Evolutionary conservation across 1,139 yeast genomes (phyloP), one percentile per base, ranked within the genome.

Genomic region (Debaryomyces psychrophilus): DNA sequence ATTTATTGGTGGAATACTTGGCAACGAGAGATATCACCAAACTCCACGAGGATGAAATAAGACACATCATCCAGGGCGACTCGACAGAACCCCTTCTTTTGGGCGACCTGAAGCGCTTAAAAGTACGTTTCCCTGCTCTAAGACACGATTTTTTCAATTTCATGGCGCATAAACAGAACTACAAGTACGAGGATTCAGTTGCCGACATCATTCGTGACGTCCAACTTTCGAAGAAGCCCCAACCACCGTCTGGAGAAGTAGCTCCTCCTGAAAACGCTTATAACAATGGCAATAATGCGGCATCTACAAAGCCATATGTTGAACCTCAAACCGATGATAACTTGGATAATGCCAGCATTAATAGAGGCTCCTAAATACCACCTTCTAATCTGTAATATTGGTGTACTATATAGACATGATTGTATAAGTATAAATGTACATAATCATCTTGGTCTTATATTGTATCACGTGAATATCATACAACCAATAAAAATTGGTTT

Each of bases 31-130:
- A 66, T n/a, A 34, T 60, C 4, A 71, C 78, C 2, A 54, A 48
- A 5, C 55, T 65, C 25, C 79, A 73, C 50, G 64, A 58, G 36
- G 33, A 50, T 8, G 77, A 74, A 48, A 59, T 68, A 50, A 44
- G 48, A 18, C 41, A 50, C 14, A 43, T 67, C 11, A 43, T 60
- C 4, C 50, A 48, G 4, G 57, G 52, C 2, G 44, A 52, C 15
- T 48, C 53, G 14, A 54, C 68, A 3, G 46, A 54, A 35, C 31
- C 40, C 5, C 43, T 61, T 14, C 48, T 61, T 8, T 53, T 62
- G 18, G 50, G 55, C 14, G 45, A 50, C 1, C 54, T 45, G n/a
- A 26, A 23, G 11, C 46, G 47, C 2, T 37, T 53, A 20, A 48
- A 39, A 15, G 43, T 43, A 17, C 31, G 43, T 18, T 57, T 57